These are phyloP conservation scores for Xylaria sp. DNA, from an alignment of 2,329 filamentous ascomycete genomes.

Conservation along the genomic window DNA sequence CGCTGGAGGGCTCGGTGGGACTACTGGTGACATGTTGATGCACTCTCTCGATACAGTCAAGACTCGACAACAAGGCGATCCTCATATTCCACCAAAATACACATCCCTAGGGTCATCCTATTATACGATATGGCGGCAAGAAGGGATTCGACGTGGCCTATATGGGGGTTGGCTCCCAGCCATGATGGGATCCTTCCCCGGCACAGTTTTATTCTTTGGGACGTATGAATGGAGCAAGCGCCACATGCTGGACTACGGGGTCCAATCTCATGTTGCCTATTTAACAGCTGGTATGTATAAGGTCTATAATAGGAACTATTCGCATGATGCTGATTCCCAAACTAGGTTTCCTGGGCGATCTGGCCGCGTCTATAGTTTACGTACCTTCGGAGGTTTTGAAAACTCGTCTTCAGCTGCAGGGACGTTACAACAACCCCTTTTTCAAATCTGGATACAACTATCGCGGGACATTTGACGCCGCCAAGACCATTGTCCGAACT, in stretches of 20 bases:
- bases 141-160: constrained; percentile 81
- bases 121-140: constrained; percentile 88
- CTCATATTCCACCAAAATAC: constrained; percentile 90
- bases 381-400: constrained; percentile 98
- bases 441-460: constrained; percentile 98
- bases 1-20: constrained; percentile 89
- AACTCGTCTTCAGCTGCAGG: constrained; percentile 93
- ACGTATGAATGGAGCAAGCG: constrained; percentile 96
- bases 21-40: constrained; percentile 96
- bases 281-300: constrained; percentile 70
- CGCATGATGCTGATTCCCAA: constrained; percentile 15
- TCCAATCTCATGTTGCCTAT: constrained; percentile 84
- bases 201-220: constrained; percentile 93
- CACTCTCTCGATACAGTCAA: constrained; percentile 99
- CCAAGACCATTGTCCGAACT: constrained; percentile 77
- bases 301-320: background rate
- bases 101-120: constrained; percentile 88
- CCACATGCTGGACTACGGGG: constrained; percentile 78
- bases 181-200: constrained; percentile 87
- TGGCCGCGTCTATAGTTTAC: constrained; percentile 90
- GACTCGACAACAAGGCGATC: constrained; percentile 95
- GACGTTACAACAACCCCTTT: constrained; percentile 90
- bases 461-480: constrained; percentile 79
- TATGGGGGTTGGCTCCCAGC: constrained; percentile 95
- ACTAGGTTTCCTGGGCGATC: constrained; percentile 85